These are phyloP conservation scores for Mycosarcoma maydis DNA, from an alignment of 1,284 basidiomycete species.

Conservation along the genomic window DNA sequence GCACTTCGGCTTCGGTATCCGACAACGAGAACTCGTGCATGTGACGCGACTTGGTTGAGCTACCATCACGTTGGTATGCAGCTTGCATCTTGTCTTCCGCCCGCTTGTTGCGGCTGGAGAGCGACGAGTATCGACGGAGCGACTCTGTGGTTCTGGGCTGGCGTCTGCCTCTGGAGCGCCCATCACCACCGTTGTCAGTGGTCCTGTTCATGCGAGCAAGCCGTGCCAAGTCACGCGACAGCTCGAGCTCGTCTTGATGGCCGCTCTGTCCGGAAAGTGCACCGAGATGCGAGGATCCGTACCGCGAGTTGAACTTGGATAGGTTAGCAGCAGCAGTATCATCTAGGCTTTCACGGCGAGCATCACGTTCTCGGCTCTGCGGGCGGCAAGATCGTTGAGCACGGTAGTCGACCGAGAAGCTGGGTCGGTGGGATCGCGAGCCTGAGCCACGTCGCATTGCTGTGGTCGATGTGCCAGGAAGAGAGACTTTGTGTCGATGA, in stretches of 20 bases:
- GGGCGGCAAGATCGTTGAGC: slow-evolving; percentile 1
- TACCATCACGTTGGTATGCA: not conserved
- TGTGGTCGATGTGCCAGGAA: slow-evolving; percentile 24
- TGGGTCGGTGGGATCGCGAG: slow-evolving; percentile 36
- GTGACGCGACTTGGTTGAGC: slow-evolving; percentile 12
- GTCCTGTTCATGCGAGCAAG: slow-evolving; percentile 42
- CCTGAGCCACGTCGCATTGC: slow-evolving; percentile 29
- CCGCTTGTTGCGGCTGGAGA: slow-evolving; percentile 18
- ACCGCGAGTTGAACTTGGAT: slow-evolving; percentile 13
- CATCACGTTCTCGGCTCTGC: slow-evolving; percentile 17
- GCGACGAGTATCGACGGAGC: slow-evolving; percentile 29
- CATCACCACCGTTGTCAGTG: slow-evolving; percentile 8
- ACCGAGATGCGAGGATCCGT: slow-evolving; percentile 10
- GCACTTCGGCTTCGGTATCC: slow-evolving; percentile 53
- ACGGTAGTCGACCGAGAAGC: slow-evolving; percentile 41
- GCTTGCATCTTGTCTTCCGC: not conserved
- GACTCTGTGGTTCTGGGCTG: slow-evolving; percentile 11
- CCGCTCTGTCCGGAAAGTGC: slow-evolving; percentile 9
- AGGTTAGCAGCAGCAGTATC: slow-evolving; percentile 21
- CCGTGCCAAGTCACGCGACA: slow-evolving; percentile 38
- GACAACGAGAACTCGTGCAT: slow-evolving; percentile 46
- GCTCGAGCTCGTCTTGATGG: slow-evolving; percentile 36
- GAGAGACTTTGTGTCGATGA: slow-evolving; percentile 42
- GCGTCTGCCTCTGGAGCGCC: slow-evolving; percentile 8
- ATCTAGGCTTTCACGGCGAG: slow-evolving; percentile 32